Evolutionary conservation across 2,329 filamentous ascomycete genomes (phyloP).

Genomic region (Simplicillium aogashimaense): DNA sequence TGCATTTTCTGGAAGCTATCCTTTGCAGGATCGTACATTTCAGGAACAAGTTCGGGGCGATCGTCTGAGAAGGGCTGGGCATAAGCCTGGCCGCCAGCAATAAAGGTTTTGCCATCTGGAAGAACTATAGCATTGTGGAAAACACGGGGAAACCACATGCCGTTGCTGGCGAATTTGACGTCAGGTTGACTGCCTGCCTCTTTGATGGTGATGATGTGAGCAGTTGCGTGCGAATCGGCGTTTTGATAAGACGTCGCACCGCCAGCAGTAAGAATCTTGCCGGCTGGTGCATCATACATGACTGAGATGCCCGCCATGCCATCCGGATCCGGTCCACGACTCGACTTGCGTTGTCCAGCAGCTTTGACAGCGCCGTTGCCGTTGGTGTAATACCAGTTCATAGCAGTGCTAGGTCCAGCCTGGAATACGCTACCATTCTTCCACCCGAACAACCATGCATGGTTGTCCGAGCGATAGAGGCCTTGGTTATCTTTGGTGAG

Average conservation of each 20-base stretch:
- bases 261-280: slow-evolving; percentile 44
- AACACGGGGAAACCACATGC: slow-evolving; percentile 26
- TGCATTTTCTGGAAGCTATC: slow-evolving; percentile 27
- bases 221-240: slow-evolving; percentile 28
- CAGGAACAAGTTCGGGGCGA: slow-evolving; percentile 27
- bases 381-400: slow-evolving; percentile 46
- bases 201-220: slow-evolving; percentile 39
- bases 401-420: slow-evolving; percentile 40
- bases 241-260: slow-evolving; percentile 36
- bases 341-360: slow-evolving; percentile 24
- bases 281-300: slow-evolving; percentile 49
- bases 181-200: slow-evolving; percentile 9
- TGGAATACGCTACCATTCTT: slow-evolving; percentile 43
- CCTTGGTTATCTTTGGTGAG: slow-evolving; percentile 39
- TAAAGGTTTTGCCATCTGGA: slow-evolving; percentile 35
- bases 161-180: slow-evolving; percentile 4
- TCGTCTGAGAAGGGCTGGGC: slow-evolving; percentile 34
- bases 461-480: slow-evolving; percentile 32
- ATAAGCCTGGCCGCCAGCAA: slow-evolving; percentile 34
- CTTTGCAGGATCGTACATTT: slow-evolving; percentile 33
- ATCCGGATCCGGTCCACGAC: slow-evolving; percentile 25
- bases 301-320: slow-evolving; percentile 46
- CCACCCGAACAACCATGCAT: slow-evolving; percentile 22
- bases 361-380: slow-evolving; percentile 26
- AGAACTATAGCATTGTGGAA: slow-evolving; percentile 38